phyloP scores from a whole-genome alignment of 352 stramenopile species.

The Nothophytophthora sp. region DNA sequence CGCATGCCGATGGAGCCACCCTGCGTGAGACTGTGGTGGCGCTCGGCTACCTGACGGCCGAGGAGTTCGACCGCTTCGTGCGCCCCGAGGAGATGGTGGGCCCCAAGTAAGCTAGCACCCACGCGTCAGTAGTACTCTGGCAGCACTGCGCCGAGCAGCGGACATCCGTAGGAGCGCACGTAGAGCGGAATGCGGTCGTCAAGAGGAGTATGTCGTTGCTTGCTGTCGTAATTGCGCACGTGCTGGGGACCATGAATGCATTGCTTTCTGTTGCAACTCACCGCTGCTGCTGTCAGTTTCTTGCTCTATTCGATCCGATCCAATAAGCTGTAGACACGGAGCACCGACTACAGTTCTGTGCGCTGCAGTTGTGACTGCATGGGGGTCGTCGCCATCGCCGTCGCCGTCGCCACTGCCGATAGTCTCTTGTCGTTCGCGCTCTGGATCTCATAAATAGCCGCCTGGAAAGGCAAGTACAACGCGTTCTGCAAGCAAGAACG shows the following conservation, averaged over 20 bases:
- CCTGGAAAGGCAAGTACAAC: constrained; percentile 56
- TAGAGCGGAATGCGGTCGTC: constrained; percentile 1
- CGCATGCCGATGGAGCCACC: constrained; percentile 90
- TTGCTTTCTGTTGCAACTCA: too few species aligned
- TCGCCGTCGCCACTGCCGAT: constrained; percentile 13
- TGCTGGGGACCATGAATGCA: too few species aligned
- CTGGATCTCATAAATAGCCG: constrained; percentile 61
- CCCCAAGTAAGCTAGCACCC: constrained; percentile 53
- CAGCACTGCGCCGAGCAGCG: constrained; percentile 1
- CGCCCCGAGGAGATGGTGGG: constrained; percentile 95
- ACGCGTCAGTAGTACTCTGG: neutral
- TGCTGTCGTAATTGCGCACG: too few species aligned
- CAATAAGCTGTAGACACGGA: too few species aligned
- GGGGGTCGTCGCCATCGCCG: constrained; percentile 15
- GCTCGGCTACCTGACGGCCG: constrained; percentile 91
- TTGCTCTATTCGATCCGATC: constrained; percentile 9
- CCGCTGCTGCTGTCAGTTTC: too few species aligned
- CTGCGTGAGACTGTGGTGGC: constrained; percentile 92
- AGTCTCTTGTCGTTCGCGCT: constrained; percentile 22
- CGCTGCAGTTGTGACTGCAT: constrained; percentile 17
- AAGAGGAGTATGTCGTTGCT: constrained; percentile 1
- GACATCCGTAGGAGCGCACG: too few species aligned
- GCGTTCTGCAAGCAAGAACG: constrained; percentile 34
- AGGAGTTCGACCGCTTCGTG: constrained; percentile 96
- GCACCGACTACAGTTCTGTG: constrained; percentile 25